phyloP scores from a whole-genome alignment of 2,329 filamentous ascomycete species.

The Aspergillus pseudonomiae region DNA sequence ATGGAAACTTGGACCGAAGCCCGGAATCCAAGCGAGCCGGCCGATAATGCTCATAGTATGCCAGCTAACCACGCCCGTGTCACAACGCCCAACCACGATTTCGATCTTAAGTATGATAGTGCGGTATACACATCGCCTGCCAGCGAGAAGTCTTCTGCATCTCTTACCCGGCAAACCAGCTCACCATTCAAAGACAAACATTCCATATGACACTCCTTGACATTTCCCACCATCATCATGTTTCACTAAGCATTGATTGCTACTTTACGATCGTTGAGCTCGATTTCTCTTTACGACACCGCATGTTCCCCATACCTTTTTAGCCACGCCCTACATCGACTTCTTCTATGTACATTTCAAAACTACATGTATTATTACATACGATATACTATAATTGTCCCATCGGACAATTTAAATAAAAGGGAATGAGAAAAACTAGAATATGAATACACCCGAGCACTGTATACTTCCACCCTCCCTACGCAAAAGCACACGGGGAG shows the following conservation, averaged over 20 bases:
- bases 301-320: background rate
- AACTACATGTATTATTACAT: background rate
- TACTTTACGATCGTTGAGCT: background rate
- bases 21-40: conserved; percentile 16
- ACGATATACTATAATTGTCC: background rate
- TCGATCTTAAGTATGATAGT: conserved; percentile 24
- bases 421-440: background rate
- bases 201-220: background rate
- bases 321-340: background rate
- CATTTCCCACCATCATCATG: background rate
- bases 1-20: conserved; percentile 38
- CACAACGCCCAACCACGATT: conserved; percentile 14
- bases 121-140: conserved; percentile 25
- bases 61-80: conserved; percentile 20
- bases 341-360: background rate
- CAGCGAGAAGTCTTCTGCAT: conserved; percentile 24
- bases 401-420: background rate
- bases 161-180: conserved; percentile 14
- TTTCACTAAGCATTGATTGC: background rate
- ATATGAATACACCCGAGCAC: background rate
- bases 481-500: background rate
- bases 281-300: background rate
- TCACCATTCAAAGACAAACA: conserved; percentile 11
- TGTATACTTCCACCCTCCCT: background rate
- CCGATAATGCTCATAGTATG: conserved; percentile 22